Conservation (phyloP, 2,329 filamentous ascomycete genomes). For the Pseudopyrenochaeta lycopersici region DNA sequence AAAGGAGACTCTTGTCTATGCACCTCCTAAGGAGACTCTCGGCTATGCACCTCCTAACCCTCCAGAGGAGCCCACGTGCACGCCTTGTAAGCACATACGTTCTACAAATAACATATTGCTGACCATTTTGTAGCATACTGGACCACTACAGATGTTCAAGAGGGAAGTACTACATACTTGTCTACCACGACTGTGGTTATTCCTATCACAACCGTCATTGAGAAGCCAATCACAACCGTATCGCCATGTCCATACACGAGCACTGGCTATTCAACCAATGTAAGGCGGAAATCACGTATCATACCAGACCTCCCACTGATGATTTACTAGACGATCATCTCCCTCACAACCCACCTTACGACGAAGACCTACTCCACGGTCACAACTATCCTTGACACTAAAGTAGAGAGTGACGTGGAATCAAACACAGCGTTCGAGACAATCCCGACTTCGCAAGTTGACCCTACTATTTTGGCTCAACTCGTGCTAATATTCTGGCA, state of each 20-base stretch:
- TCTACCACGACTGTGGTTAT: conserved; percentile 28
- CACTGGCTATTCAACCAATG: conserved; percentile 16
- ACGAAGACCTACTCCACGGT: conserved; percentile 23
- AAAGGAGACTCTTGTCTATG: conserved; percentile 1
- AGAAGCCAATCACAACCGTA: conserved; percentile 14
- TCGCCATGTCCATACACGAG: conserved; percentile 18
- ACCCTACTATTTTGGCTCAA: neutral
- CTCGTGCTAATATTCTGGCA: conserved; percentile 11
- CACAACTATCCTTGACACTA: conserved; percentile 22
- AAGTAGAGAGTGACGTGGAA: conserved; percentile 16
- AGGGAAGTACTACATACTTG: conserved; percentile 15
- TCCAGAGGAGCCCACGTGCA: conserved; percentile 22
- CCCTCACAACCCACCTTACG: conserved; percentile 9
- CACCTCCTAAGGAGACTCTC: conserved; percentile 2
- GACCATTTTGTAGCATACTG: conserved; percentile 15
- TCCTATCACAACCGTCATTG: conserved; percentile 22
- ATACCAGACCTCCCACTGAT: neutral
- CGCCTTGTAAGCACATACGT: conserved; percentile 14
- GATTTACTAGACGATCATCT: conserved; percentile 8
- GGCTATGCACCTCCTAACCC: conserved; percentile 4
- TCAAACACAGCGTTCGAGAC: conserved; percentile 19
- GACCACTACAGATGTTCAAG: conserved; percentile 18
- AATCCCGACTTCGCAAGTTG: conserved; percentile 26
- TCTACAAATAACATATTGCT: neutral
- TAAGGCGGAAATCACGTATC: neutral